A percentile compares a stretch with the other conserved stretches of the same genome.
Evolutionary conservation across 1,284 basidiomycete genomes (phyloP).

Genomic region (Coniferiporia sulphurascens): DNA sequence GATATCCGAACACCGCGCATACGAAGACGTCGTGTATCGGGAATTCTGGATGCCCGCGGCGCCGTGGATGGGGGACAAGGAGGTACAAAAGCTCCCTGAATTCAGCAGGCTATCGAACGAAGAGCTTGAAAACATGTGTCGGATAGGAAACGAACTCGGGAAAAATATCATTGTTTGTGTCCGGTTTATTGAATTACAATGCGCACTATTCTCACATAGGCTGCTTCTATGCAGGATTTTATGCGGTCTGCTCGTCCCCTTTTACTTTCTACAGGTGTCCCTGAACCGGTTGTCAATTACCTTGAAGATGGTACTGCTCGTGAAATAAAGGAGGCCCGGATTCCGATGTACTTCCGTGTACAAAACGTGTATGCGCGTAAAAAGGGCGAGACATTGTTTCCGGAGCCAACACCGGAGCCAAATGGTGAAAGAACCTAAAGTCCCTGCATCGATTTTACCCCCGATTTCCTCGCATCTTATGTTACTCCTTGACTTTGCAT

Average conservation of each 20-base stretch:
- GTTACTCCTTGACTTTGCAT: background rate
- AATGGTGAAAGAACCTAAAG: background rate
- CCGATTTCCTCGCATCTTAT: background rate
- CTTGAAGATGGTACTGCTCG: conserved; percentile 43
- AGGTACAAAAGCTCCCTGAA: conserved; percentile 25
- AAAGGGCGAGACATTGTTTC: conserved; percentile 25
- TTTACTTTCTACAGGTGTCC: conserved; percentile 55
- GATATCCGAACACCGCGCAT: conserved; percentile 45
- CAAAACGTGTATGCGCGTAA: conserved; percentile 58
- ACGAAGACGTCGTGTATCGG: conserved; percentile 50
- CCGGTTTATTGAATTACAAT: conserved; percentile 11
- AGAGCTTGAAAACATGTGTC: conserved; percentile 19
- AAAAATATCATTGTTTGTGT: conserved; percentile 36
- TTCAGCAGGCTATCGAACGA: conserved; percentile 30
- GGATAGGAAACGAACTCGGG: conserved; percentile 31
- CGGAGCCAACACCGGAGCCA: background rate
- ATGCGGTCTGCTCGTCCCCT: conserved; percentile 60
- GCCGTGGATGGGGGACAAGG: conserved; percentile 35
- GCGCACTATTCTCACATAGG: background rate
- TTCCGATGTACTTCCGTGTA: conserved; percentile 46
- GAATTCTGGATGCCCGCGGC: conserved; percentile 57
- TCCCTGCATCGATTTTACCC: background rate
- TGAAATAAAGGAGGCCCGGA: conserved; percentile 47
- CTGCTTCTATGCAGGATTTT: conserved; percentile 44
- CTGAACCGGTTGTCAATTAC: conserved; percentile 45